phyloP scores from a whole-genome alignment of 2,329 filamentous ascomycete genomes.

The Dothidotthia symphoricarpi region DNA sequence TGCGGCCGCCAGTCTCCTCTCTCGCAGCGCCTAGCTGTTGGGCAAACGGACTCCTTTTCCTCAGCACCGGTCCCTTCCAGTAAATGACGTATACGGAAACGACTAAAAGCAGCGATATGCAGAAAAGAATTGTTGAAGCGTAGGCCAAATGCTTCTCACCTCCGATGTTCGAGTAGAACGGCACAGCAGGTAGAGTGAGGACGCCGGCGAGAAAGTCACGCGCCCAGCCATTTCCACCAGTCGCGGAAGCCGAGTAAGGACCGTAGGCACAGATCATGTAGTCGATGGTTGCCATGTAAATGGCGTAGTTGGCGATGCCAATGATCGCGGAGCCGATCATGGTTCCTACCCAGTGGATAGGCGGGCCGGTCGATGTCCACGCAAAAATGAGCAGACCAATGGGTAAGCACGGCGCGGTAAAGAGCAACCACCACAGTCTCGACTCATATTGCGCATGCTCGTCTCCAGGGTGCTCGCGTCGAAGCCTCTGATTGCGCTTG shows the following conservation, averaged over 20 bases:
- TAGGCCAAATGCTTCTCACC: slow-evolving; percentile 48
- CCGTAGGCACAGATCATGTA: slow-evolving; percentile 78
- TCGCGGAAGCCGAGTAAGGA: slow-evolving; percentile 71
- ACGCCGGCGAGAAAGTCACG: slow-evolving; percentile 74
- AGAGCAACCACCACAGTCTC: slow-evolving; percentile 66
- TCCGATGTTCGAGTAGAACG: slow-evolving; percentile 51
- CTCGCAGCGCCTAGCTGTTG: slow-evolving; percentile 43
- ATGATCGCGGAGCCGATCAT: slow-evolving; percentile 66
- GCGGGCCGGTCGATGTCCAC: slow-evolving; percentile 65
- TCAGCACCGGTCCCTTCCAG: slow-evolving; percentile 56
- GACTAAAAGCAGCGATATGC: slow-evolving; percentile 49
- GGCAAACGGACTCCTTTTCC: slow-evolving; percentile 55
- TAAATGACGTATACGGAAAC: slow-evolving; percentile 49
- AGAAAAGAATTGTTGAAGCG: slow-evolving; percentile 58
- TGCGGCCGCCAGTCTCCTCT: slow-evolving; percentile 33
- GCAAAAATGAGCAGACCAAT: slow-evolving; percentile 72
- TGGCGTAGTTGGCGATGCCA: slow-evolving; percentile 68
- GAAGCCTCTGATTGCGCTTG: slow-evolving; percentile 39
- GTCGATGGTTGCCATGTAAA: slow-evolving; percentile 78
- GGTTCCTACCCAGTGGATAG: slow-evolving; percentile 67
- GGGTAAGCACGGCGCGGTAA: slow-evolving; percentile 59
- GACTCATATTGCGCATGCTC: slow-evolving; percentile 45
- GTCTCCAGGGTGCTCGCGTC: slow-evolving; percentile 28
- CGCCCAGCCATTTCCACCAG: slow-evolving; percentile 73
- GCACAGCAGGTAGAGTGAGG: slow-evolving; percentile 66